These are phyloP conservation scores for Globisporangium uncinulatum DNA, from an alignment of 352 stramenopile genomes.

Conservation along the genomic window DNA sequence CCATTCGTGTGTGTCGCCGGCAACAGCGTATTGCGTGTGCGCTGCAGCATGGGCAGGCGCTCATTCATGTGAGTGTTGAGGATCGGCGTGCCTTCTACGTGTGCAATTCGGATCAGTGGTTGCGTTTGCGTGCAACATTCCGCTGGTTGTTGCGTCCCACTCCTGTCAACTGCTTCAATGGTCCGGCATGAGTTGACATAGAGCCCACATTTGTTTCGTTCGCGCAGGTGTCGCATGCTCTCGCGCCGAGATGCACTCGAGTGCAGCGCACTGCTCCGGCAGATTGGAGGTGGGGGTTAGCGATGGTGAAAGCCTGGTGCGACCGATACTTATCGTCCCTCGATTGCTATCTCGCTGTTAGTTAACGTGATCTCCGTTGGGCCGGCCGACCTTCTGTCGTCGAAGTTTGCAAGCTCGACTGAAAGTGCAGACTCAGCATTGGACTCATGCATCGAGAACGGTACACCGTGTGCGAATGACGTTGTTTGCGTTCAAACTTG, in stretches of 20 bases:
- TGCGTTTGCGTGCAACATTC: background rate
- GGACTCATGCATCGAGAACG: slow-evolving; percentile 3
- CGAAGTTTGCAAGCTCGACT: background rate
- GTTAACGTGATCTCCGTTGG: slow-evolving; percentile 5
- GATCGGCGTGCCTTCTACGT: slow-evolving; percentile 7
- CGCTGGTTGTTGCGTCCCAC: background rate
- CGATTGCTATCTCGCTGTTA: background rate
- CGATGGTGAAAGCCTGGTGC: no score
- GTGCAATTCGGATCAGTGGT: background rate
- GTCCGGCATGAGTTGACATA: background rate
- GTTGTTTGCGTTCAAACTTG: no score
- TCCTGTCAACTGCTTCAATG: background rate
- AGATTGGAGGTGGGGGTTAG: slow-evolving; percentile 10
- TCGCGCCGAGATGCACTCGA: slow-evolving; percentile 5
- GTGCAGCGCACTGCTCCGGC: slow-evolving; percentile 7
- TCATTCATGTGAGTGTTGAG: slow-evolving; percentile 35
- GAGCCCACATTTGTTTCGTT: background rate
- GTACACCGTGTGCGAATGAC: background rate
- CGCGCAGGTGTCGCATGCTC: slow-evolving; percentile 11
- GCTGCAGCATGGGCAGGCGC: slow-evolving; percentile 34
- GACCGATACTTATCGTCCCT: no score
- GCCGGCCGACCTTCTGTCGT: slow-evolving; percentile 5
- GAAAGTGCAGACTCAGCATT: background rate
- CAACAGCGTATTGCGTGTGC: slow-evolving; percentile 35
- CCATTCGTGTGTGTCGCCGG: slow-evolving; percentile 40